A percentile compares a stretch with the other conserved stretches of the same genome.
Conservation (phyloP, 2,329 filamentous ascomycete genomes). For the Apiospora hydei region DNA sequence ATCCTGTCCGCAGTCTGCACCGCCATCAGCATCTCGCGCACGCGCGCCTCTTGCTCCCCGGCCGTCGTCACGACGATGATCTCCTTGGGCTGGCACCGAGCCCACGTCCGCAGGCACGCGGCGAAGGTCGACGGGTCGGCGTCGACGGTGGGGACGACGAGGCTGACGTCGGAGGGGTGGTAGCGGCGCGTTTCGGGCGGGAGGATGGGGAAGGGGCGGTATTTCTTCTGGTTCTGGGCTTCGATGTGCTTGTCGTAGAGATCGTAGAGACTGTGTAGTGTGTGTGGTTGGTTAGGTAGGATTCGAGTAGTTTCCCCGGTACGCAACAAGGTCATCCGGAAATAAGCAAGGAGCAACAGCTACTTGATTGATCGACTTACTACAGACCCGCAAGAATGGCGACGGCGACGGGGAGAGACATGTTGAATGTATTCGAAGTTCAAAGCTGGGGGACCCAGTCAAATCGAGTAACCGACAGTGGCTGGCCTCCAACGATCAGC, state of each 20-base stretch:
- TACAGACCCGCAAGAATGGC: background rate
- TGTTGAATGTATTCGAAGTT: background rate
- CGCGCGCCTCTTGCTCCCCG: background rate
- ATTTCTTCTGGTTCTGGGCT: background rate
- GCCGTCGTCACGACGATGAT: background rate
- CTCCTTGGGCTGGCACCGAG: background rate
- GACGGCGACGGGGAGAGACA: background rate
- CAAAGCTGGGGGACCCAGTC: background rate
- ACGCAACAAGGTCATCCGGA: background rate
- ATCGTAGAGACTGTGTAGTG: background rate
- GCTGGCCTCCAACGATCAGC: background rate
- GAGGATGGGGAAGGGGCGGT: background rate
- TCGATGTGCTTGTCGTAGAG: background rate
- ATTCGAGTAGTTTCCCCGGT: no score
- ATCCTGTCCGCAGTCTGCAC: background rate
- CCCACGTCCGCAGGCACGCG: background rate
- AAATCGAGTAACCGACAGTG: background rate
- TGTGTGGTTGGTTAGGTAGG: background rate
- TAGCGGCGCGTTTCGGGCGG: background rate
- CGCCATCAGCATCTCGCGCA: background rate
- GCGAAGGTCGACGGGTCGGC: background rate
- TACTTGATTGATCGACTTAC: background rate
- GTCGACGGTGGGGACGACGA: slow-evolving; percentile 2
- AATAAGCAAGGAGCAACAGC: no score
- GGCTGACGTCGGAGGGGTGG: background rate